phyloP scores from a whole-genome alignment of 306 rosid species.

The Purshia tridentata region DNA sequence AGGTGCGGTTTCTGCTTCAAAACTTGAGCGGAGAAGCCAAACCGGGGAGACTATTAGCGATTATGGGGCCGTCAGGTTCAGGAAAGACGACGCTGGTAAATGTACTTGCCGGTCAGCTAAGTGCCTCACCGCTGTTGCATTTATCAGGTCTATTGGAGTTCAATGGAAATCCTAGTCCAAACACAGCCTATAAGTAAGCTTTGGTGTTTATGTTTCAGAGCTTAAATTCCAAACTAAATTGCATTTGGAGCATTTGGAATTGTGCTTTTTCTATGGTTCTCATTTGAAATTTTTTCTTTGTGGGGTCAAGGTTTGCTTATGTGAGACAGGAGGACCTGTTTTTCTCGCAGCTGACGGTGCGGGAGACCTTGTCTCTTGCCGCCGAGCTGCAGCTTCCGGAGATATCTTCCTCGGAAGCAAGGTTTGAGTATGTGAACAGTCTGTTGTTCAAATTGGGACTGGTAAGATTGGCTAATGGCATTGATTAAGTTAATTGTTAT shows the following conservation, averaged over 20 bases:
- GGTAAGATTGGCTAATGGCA: conserved; percentile 43
- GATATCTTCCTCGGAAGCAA: conserved; percentile 58
- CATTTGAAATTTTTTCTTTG: conserved; percentile 20
- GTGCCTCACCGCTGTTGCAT: conserved; percentile 60
- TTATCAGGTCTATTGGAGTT: conserved; percentile 75
- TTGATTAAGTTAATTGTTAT: neutral
- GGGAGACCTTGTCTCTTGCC: conserved; percentile 83
- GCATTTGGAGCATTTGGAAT: neutral
- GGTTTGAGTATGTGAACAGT: conserved; percentile 73
- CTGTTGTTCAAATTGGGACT: conserved; percentile 79
- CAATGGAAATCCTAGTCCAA: conserved; percentile 68
- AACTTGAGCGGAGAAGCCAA: conserved; percentile 81
- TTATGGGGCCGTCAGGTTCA: conserved; percentile 99
- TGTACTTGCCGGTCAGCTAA: conserved; percentile 78
- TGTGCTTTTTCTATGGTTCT: neutral
- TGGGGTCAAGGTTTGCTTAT: conserved; percentile 62
- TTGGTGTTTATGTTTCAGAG: neutral
- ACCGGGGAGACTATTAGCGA: conserved; percentile 81
- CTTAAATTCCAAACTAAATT: neutral
- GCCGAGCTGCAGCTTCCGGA: conserved; percentile 77
- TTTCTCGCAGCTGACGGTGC: conserved; percentile 91
- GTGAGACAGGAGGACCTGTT: conserved; percentile 96
- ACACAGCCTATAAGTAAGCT: conserved; percentile 60
- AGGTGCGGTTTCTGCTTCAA: conserved; percentile 78
- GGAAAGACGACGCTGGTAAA: conserved; percentile 94